Conservation (phyloP, 257 asterid genomes). For the Rehmannia glutinosa region DNA sequence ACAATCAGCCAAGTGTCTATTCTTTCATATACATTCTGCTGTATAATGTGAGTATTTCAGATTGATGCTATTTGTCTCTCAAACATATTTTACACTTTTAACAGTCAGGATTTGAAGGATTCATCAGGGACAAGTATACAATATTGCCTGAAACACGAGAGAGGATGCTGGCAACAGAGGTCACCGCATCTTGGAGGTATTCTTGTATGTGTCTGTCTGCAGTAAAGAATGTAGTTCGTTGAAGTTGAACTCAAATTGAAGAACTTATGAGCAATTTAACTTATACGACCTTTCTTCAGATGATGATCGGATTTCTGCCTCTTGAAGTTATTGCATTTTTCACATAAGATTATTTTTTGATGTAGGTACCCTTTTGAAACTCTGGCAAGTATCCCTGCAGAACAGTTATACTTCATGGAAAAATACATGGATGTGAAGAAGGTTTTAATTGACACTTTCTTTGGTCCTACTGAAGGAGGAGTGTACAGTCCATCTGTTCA, state of each 20-base stretch:
- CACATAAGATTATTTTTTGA: constrained; percentile 12
- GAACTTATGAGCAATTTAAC: neutral
- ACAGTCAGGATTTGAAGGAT: constrained; percentile 99
- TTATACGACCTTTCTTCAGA: neutral
- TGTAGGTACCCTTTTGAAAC: constrained; percentile 69
- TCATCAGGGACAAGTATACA: constrained; percentile 78
- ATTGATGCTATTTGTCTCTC: constrained; percentile 16
- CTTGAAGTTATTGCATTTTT: constrained; percentile 8
- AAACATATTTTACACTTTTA: constrained; percentile 10
- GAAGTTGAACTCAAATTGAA: constrained; percentile 5
- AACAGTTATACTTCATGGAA: constrained; percentile 52
- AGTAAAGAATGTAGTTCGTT: neutral
- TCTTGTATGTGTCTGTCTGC: neutral
- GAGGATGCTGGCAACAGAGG: constrained; percentile 93
- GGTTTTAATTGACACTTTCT: constrained; percentile 62
- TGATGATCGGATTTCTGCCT: neutral
- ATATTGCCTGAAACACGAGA: constrained; percentile 91
- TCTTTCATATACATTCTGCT: neutral
- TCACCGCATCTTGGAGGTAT: constrained; percentile 91
- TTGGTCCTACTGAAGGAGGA: constrained; percentile 70
- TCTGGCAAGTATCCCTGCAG: constrained; percentile 54
- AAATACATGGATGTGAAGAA: constrained; percentile 66
- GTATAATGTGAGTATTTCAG: constrained; percentile 5
- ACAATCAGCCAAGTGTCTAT: neutral
- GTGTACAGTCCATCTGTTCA: constrained; percentile 98